Conservation (phyloP, 2,329 filamentous ascomycete genomes). For the Stagonosporopsis cucurbitacearum region DNA sequence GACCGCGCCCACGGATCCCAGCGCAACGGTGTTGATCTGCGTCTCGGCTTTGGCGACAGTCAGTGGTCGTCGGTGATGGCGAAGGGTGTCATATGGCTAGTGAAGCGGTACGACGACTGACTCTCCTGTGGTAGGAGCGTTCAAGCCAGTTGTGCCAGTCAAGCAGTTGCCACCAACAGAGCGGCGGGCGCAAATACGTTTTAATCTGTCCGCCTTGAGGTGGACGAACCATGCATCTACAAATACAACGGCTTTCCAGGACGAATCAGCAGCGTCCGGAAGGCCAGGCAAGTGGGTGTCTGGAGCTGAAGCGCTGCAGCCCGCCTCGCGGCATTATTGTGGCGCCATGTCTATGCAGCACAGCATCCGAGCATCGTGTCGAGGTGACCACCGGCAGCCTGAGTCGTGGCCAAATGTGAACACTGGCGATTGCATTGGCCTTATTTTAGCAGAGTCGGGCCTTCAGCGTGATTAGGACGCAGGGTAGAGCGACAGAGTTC, state of each 20-base stretch:
- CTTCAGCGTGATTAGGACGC: conserved; percentile 1
- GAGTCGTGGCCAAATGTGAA: conserved; percentile 4
- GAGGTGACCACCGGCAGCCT: neutral
- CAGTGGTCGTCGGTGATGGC: conserved; percentile 2
- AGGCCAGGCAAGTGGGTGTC: conserved; percentile 3
- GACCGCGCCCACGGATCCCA: conserved; percentile 11
- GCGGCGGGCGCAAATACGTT: neutral
- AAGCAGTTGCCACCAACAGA: conserved; percentile 1
- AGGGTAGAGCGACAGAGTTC: conserved; percentile 9
- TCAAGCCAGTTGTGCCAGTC: too few species aligned
- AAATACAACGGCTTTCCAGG: neutral
- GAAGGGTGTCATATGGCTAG: neutral
- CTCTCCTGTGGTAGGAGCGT: neutral
- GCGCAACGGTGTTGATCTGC: conserved; percentile 11
- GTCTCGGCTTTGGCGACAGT: conserved; percentile 7
- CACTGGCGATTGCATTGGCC: neutral
- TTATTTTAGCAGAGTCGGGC: conserved; percentile 1
- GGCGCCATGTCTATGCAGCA: conserved; percentile 7
- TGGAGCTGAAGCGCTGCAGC: neutral
- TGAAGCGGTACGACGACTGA: conserved; percentile 6
- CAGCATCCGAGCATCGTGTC: conserved; percentile 7
- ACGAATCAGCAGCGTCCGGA: neutral
- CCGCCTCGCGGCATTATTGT: conserved; percentile 13
- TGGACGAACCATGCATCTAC: neutral
- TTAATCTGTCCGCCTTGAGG: neutral